Conservation (phyloP, 768 basidiomycete genomes). For the Basidioascus undulatus region DNA sequence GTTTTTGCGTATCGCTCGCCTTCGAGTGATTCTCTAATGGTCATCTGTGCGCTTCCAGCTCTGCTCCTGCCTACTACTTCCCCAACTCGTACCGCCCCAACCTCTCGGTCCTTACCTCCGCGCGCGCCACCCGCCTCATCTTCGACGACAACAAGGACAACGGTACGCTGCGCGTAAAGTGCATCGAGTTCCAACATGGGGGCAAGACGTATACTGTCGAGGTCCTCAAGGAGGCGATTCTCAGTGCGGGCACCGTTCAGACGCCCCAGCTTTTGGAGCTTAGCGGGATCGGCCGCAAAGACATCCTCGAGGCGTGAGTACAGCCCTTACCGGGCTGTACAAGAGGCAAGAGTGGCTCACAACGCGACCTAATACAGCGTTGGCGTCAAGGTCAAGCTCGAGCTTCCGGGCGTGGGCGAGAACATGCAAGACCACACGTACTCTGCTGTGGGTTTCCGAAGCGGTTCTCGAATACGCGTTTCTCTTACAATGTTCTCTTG, state of each 20-base stretch:
- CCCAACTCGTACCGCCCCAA: constrained; percentile 15
- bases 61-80: constrained; percentile 5
- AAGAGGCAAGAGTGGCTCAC: no score
- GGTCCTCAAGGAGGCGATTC: constrained; percentile 8
- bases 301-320: background rate
- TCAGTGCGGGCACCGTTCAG: constrained; percentile 11
- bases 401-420: constrained; percentile 6
- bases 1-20: background rate
- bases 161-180: background rate
- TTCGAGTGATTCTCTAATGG: background rate
- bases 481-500: no score
- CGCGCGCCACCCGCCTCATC: constrained; percentile 20
- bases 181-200: background rate
- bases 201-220: background rate
- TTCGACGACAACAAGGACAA: constrained; percentile 13
- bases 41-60: no score
- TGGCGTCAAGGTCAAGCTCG: constrained; percentile 1
- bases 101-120: constrained; percentile 19
- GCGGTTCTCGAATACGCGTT: no score
- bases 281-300: constrained; percentile 9
- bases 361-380: no score
- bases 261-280: constrained; percentile 13
- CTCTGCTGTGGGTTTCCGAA: background rate
- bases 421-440: constrained; percentile 9
- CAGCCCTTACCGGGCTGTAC: no score